Evolutionary conservation across 192 early-diverging fungal genomes (phyloP), one percentile per base, ranked within the genome.

Genomic region (Chytriomyces sp.): DNA sequence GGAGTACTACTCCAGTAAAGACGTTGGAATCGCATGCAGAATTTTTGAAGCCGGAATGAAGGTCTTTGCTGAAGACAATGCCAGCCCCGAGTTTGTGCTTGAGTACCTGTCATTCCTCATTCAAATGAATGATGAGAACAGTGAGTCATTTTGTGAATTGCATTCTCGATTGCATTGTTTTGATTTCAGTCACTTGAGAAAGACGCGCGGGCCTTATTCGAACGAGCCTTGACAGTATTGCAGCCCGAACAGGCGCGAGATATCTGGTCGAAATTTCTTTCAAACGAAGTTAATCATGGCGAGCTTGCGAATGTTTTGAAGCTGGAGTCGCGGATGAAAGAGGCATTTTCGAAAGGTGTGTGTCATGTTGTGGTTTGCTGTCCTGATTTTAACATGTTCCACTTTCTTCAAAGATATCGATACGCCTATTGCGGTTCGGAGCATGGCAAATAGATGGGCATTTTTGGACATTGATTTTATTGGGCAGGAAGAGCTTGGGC

Each of bases 1-100:
- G 93, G 97, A 98, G 82, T 95, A 94, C 80, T 92, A 96, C 77
- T 89, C 91, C 69, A 94, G 89, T 62, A 97, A 97, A 84, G 93
- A 95, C 72, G 80, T 91, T 0, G 79, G 70, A 2, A 87, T 97
- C 65, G 97, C 96, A 1, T 93, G 92, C 45, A 93, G 92, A 69
- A 91, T 98, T 49, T 97, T 98, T 83, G 94, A 95, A 78, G 76
- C 93, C 18, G 95, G 93, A 26, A 81, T 94, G 69, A 97, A 97
- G 79, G 71, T 78, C 1, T 95, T 94, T 83, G 85, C 86, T 6
- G 91, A 93, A 61, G 88, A 93, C 68, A 79, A 89, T 5, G 88
- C 88, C 20, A 69, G 79, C 18, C 46, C 78, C 6, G 59, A 73
- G 6, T 96, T 90, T 82, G 89, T 96, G 50, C 72, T 86, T 49